A percentile compares a stretch with the other conserved stretches of the same genome.
phyloP scores from a whole-genome alignment of 2,329 filamentous ascomycete genomes.

The Ilyonectria robusta region DNA sequence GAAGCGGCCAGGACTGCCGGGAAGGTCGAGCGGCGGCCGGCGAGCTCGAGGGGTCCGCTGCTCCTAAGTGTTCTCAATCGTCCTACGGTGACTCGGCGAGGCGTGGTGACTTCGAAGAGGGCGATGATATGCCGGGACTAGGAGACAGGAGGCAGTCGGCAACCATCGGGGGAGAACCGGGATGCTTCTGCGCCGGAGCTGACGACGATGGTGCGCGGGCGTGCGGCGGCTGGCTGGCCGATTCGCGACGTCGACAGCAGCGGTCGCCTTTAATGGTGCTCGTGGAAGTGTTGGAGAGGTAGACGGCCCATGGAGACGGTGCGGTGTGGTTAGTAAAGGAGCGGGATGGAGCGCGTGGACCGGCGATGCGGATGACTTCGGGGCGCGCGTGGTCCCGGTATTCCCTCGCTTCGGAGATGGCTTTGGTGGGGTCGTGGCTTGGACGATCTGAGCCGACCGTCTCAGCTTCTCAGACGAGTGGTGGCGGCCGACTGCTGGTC shows the following conservation, averaged over 20 bases:
- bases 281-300: constrained; percentile 22
- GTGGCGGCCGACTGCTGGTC: constrained; percentile 5
- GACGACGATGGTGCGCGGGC: constrained; percentile 38
- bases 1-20: constrained; percentile 18
- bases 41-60: constrained; percentile 5
- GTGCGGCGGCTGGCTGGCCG: constrained; percentile 29
- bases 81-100: constrained; percentile 30
- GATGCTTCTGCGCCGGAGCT: constrained; percentile 39
- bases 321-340: constrained; percentile 36
- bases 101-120: constrained; percentile 34
- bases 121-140: constrained; percentile 41
- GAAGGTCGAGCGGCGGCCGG: constrained; percentile 7
- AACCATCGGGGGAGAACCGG: constrained; percentile 45
- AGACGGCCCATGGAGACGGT: constrained; percentile 24
- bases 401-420: constrained; percentile 31
- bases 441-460: constrained; percentile 7
- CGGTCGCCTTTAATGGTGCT: constrained; percentile 31
- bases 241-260: constrained; percentile 29
- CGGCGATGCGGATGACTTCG: constrained; percentile 52
- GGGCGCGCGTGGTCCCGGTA: constrained; percentile 46
- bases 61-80: constrained; percentile 11
- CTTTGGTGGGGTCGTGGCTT: constrained; percentile 33
- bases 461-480: background rate
- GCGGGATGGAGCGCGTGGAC: constrained; percentile 46
- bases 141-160: constrained; percentile 36